phyloP scores from a whole-genome alignment of 169 alveolate species.

The Plasmodium relictum region DNA sequence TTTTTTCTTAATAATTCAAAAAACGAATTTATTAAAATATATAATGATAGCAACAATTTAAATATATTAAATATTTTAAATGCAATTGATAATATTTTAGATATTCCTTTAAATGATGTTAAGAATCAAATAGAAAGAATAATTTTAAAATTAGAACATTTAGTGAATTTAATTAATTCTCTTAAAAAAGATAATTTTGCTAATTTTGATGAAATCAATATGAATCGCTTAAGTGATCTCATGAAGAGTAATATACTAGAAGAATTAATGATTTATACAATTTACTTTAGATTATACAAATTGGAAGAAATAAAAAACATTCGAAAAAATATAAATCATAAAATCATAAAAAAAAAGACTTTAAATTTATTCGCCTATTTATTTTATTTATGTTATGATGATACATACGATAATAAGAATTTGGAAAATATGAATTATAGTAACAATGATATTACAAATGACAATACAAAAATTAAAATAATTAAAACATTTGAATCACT shows the following conservation, averaged over 20 bases:
- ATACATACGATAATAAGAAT: neutral
- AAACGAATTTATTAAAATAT: slow-evolving; percentile 22
- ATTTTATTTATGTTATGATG: slow-evolving; percentile 62
- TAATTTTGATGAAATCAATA: slow-evolving; percentile 47
- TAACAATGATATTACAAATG: neutral
- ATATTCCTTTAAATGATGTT: slow-evolving; percentile 34
- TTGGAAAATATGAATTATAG: neutral
- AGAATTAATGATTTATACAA: slow-evolving; percentile 35
- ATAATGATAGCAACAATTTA: slow-evolving; percentile 62
- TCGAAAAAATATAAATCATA: slow-evolving; percentile 50
- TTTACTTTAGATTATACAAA: slow-evolving; percentile 62
- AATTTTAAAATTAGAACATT: slow-evolving; percentile 33
- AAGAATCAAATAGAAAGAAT: slow-evolving; percentile 49
- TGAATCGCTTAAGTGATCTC: slow-evolving; percentile 8
- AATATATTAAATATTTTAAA: slow-evolving; percentile 19
- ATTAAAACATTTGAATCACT: slow-evolving; percentile 66
- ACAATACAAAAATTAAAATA: slow-evolving; percentile 24
- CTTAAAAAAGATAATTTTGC: slow-evolving; percentile 27
- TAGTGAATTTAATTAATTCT: slow-evolving; percentile 16
- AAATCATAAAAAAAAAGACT: slow-evolving; percentile 53
- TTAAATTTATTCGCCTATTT: slow-evolving; percentile 61
- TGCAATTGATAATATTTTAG: slow-evolving; percentile 38
- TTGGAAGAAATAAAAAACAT: slow-evolving; percentile 41
- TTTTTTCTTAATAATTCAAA: slow-evolving; percentile 15
- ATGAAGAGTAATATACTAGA: slow-evolving; percentile 19